Base-by-base conservation (phyloP, 768 basidiomycete genomes). In the Lentinula lateritia region DNA sequence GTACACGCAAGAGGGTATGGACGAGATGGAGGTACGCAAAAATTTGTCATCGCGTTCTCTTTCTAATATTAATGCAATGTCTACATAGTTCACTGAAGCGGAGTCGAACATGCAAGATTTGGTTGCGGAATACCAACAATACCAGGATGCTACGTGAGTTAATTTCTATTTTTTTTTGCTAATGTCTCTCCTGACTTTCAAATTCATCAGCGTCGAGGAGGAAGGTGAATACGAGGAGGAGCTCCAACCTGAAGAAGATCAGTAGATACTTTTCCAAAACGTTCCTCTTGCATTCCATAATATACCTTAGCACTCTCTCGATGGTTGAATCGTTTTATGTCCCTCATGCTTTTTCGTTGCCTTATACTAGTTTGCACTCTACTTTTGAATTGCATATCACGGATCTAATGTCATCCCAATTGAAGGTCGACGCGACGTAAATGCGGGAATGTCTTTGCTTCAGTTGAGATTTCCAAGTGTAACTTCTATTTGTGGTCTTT, bases 1-100 rank as follows among this genome's bases (percentile, higher is more conserved):
- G 95, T 98, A 98, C 77, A 98, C 95, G 39, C 93, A 96, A 74
- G 97, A 98, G 81, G 97, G 97, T 74, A 98, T 99, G 96, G 96
- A 95, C 73, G 93, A 94, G 83, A 93, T 94, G 92, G 92, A 95
- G 82, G 83, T 83, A 56, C 50, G 80, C 72, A 2, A n/a, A 41
- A 60, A 15, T 38, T 9, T 20, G 8, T 41, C 15, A 7, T n/a
- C 41, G 12, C n/a, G 7, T 58, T 7, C 5, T 23, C 10, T 38
- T 52, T 16, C 48, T 3, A 34, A 45, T 20, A 6, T 57, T 7
- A 7, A 39, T 35, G 4, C 32, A 16, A 32, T 3, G 9, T 12
- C 66, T 53, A 64, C 66, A 12, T 66, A 87, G 85, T 94, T 98
- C 85, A 95, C 96, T 64, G 96, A 98, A 76, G 96, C 95, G 61